A percentile compares a stretch with the other conserved stretches of the same genome.
phyloP scores from a whole-genome alignment of 208 protist genomes.

The Kentomonas sorsogonicus region DNA sequence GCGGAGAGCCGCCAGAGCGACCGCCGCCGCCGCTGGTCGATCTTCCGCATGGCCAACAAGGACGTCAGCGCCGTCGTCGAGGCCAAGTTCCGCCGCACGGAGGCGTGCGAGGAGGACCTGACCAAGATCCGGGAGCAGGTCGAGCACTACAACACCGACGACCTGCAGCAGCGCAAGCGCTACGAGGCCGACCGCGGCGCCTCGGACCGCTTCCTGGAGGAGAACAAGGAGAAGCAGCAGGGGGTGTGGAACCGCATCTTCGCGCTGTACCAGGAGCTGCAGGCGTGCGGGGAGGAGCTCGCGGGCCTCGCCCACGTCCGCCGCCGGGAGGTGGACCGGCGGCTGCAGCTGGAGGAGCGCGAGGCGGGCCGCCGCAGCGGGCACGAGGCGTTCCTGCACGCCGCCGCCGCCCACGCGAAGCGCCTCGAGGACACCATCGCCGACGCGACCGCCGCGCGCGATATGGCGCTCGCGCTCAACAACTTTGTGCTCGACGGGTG shows the following conservation, averaged over 20 bases:
- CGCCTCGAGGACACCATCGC: constrained; percentile 79
- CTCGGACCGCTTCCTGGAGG: constrained; percentile 69
- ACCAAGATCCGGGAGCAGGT: constrained; percentile 79
- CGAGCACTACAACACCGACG: constrained; percentile 82
- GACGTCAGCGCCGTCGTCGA: constrained; percentile 89
- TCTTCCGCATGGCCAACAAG: constrained; percentile 87
- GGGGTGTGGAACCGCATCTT: constrained; percentile 85
- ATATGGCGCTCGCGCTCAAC: constrained; percentile 77
- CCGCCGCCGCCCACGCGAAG: constrained; percentile 60
- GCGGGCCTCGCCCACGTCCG: constrained; percentile 52
- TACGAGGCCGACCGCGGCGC: constrained; percentile 72
- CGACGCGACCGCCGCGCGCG: constrained; percentile 66
- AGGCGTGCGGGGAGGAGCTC: constrained; percentile 65
- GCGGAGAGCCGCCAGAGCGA: constrained; percentile 68
- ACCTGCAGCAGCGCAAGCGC: constrained; percentile 70
- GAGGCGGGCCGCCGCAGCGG: constrained; percentile 79
- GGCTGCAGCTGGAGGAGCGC: constrained; percentile 76
- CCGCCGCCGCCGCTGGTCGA: constrained; percentile 80
- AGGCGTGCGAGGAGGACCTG: constrained; percentile 87
- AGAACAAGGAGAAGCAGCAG: constrained; percentile 90
- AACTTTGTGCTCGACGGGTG: constrained; percentile 86
- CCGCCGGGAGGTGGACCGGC: constrained; percentile 65
- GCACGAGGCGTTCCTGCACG: constrained; percentile 71
- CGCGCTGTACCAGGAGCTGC: constrained; percentile 68
- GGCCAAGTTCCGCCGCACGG: constrained; percentile 74